Base-by-base conservation (phyloP, 495 filamentous ascomycete species). In the Apodospora peruviana region DNA sequence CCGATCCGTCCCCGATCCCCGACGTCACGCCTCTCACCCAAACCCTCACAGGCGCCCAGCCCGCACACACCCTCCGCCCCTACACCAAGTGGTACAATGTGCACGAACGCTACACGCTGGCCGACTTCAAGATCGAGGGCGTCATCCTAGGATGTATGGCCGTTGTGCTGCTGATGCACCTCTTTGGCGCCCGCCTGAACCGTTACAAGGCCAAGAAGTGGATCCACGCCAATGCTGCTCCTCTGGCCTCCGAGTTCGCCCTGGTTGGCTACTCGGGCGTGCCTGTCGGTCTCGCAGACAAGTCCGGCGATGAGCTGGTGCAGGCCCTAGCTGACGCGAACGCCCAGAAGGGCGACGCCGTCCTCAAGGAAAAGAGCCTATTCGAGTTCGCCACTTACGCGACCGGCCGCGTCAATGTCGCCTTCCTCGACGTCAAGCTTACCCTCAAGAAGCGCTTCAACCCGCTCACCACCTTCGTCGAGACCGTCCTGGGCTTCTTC, bases 1-100 rank as follows among this genome's bases (percentile, higher is more conserved):
- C 85, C 51, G 75, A 81, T 20, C 80, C 86, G 43, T 74, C 76
- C 9, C 83, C 83, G 48, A 47, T 37, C 24, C 50, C 61, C 56
- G n/a, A n/a, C n/a, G 38, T 69, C 59, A 53, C 55, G 22, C 49
- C 63, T 48, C 49, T 43, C 9, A 34, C 62, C 32, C 57, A 65
- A 37, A 50, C 61, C 25, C 45, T 66, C 18, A 62, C 68, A 40
- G 74, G 70, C 40, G 67, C 73, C 23, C 63, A 71, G 44, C 70
- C 74, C 53, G 71, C 74, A 27, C 68, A 78, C 43, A 77, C 74
- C 44, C 57, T 65, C 27, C 66, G 64, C 21, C 81, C 87, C 11
- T 95, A 86, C 66, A 95, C 93, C 37, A 88, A 88, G 73, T 97
- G 93, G 93, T 98, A 97, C 71, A 87, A 89, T 29, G 74, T 98